Conservation (phyloP, 164 flowering plant species). For the Chimonanthus praecox region DNA sequence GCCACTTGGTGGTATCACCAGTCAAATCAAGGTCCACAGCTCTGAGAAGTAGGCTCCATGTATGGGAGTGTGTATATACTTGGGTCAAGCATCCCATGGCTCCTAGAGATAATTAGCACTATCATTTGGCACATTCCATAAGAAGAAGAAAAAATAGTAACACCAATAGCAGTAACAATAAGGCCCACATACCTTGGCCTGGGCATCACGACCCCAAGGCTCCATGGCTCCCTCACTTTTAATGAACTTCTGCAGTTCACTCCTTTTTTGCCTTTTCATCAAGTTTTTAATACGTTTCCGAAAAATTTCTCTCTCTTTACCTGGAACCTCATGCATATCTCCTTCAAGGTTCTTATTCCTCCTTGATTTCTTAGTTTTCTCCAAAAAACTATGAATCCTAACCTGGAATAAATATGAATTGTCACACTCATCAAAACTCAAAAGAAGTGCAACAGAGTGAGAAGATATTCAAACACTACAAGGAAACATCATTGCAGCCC, state of each 20-base stretch:
- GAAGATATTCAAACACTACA: background rate
- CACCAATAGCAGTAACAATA: background rate
- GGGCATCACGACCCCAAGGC: constrained; percentile 72
- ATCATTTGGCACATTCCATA: background rate
- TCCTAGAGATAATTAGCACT: background rate
- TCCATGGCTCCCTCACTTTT: constrained; percentile 39
- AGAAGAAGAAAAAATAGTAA: too few relatives aligned
- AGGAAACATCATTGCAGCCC: background rate
- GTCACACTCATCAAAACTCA: background rate
- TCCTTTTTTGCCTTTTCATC: constrained; percentile 47
- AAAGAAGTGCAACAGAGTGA: background rate
- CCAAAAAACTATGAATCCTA: constrained; percentile 64
- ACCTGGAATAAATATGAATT: constrained; percentile 35
- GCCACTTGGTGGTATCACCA: too few relatives aligned
- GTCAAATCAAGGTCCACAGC: too few relatives aligned
- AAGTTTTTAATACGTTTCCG: constrained; percentile 59
- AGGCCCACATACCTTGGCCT: constrained; percentile 65
- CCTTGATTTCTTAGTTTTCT: constrained; percentile 45
- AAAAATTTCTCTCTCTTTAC: constrained; percentile 41
- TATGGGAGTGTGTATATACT: too few relatives aligned
- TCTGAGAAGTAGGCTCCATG: too few relatives aligned
- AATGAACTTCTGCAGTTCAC: constrained; percentile 59
- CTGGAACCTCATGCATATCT: constrained; percentile 24
- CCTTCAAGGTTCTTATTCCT: constrained; percentile 21
- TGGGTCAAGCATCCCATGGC: too few relatives aligned